Evolutionary conservation across 345 rosid genomes (phyloP), one percentile per base, ranked within the genome.

Genomic region (Eucalyptus rudis): DNA sequence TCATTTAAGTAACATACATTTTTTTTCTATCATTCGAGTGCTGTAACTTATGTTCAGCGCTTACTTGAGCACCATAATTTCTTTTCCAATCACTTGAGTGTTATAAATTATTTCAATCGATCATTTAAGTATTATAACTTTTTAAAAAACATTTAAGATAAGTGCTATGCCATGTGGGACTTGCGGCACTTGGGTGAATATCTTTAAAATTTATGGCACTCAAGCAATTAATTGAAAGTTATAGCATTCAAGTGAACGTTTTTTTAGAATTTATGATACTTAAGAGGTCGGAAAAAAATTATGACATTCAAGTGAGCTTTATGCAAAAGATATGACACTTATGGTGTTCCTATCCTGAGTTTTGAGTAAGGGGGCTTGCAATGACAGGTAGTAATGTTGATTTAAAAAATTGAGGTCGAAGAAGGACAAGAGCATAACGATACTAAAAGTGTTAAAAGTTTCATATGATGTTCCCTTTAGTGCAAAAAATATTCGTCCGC

Each of bases 1-100:
- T 52, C 2, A 52, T 0, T 0, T 7, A 1, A 3, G 4, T 52
- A 52, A 17, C 9, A 19, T 7, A 19, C 1, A n/a, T 1, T 56
- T 17, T 19, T 22, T 56, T 54, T 22, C 12, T 8, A 56, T 22
- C 62, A 56, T 24, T 56, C 2, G 5, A 56, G 2, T 56, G 5
- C 1, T 0, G 22, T 56, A 56, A 56, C 62, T 20, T 56, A 56
- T 56, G 12, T 22, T 20, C 2, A 1, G 2, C 12, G 0, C 27
- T 56, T 0, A 56, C 5, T 56, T 22, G 13, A 56, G 62, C 5
- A 0, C 5, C 12, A 8, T 22, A 22, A 56, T 56, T 54, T 22
- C 1, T 56, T 56, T 56, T 9, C 1, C 1, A 2, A 56, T 56
- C 1, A 56, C 11, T 56, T 9, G 5, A 56, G 5, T 56, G 29